phyloP scores from a whole-genome alignment of 306 rosid genomes.

The Dalbergia cultrata region DNA sequence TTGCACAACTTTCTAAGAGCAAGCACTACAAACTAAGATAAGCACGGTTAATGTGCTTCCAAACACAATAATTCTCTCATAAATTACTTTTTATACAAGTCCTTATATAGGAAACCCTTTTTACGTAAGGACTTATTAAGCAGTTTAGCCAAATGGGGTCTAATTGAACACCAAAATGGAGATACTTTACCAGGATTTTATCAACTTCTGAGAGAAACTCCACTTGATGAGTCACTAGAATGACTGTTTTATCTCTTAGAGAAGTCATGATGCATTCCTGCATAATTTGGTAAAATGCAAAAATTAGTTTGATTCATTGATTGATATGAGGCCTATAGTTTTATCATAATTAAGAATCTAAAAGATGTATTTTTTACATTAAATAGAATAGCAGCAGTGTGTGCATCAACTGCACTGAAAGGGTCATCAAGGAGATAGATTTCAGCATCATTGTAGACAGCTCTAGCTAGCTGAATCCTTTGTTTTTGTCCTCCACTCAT shows the following conservation, averaged over 20 bases:
- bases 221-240: constrained; percentile 89
- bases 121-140: too few species aligned
- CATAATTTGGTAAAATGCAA: constrained; percentile 10
- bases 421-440: constrained; percentile 84
- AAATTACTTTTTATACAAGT: too few species aligned
- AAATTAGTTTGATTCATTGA: constrained; percentile 26
- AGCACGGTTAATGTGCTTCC: too few species aligned
- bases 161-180: not conserved
- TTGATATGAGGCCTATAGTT: not conserved
- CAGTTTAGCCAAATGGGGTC: too few species aligned
- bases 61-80: too few species aligned
- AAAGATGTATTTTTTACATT: constrained; percentile 52
- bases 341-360: not conserved
- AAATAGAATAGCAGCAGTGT: constrained; percentile 73
- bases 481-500: constrained; percentile 96
- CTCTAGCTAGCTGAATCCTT: constrained; percentile 85
- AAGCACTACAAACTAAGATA: too few species aligned
- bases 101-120: too few species aligned
- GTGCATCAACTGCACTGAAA: constrained; percentile 92
- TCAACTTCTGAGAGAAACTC: constrained; percentile 79
- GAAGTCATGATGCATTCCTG: constrained; percentile 83
- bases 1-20: too few species aligned
- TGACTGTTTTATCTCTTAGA: constrained; percentile 69
- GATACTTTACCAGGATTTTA: constrained; percentile 63
- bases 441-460: constrained; percentile 81